Evolutionary conservation across 73 alveolate genomes (phyloP).

Genomic region (Tetrahymena elliotti): DNA sequence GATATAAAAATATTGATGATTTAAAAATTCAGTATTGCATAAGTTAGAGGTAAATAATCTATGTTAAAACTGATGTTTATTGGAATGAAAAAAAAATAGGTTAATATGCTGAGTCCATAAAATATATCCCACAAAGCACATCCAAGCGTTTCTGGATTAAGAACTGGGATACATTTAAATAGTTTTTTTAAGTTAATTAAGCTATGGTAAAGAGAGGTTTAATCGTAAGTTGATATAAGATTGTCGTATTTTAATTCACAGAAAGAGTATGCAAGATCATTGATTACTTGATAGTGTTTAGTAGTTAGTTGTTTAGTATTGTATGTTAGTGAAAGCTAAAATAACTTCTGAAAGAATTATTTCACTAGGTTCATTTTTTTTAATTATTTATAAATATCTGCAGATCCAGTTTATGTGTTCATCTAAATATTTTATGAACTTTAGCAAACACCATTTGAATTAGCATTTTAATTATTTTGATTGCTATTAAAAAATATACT

Average conservation of each 20-base stretch:
- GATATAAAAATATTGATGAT: neutral
- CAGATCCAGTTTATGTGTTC: neutral
- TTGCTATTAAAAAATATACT: neutral
- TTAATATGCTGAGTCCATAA: neutral
- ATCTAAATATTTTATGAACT: neutral
- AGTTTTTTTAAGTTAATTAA: neutral
- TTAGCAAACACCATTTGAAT: neutral
- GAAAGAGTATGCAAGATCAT: neutral
- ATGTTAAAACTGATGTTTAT: neutral
- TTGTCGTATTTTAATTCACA: neutral
- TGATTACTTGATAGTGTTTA: neutral
- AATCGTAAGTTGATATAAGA: neutral
- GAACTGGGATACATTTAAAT: neutral
- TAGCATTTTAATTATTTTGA: neutral
- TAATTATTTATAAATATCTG: neutral
- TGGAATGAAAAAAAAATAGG: neutral
- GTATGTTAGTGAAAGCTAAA: neutral
- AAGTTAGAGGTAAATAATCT: neutral
- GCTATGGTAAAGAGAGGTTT: neutral
- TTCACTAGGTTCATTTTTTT: neutral
- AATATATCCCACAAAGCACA: neutral
- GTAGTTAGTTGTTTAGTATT: neutral
- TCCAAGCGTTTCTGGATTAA: neutral
- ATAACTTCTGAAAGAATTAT: neutral
- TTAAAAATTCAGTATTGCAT: neutral